Base-by-base conservation (phyloP, 2,329 filamentous ascomycete species). In the Cladosporium cucumerinum region DNA sequence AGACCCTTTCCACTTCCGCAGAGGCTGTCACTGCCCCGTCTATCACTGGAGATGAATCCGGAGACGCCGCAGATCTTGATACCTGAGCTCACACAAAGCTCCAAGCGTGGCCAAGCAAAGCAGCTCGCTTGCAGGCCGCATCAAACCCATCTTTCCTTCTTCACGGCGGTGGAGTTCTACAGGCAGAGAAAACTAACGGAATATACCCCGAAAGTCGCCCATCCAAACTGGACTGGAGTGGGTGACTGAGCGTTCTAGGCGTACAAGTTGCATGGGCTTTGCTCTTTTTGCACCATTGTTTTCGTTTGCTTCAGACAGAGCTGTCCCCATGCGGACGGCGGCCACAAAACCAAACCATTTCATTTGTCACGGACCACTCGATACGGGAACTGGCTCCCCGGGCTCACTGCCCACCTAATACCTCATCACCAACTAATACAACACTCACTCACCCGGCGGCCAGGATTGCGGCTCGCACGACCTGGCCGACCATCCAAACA, bases 121-220 rank as follows among this genome's bases (percentile, higher is more conserved):
- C n/a, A 62, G 46, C 48, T 34, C 59, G 59, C 59, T 61, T 61
- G 59, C 48, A 48, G 30, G 23, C 36, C 51, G 25, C 32, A 28
- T 39, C 60, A 62, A 55, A 43, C 30, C 26, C 49, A 55, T 62
- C 60, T 62, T 62, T 62, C 60, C 60, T 62, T 62, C 60, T 55
- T 55, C 34, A 62, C 49, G 60, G 60, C 32, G 60, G 49, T 62
- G 60, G 60, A 62, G 60, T 62, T 62, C 49, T 62, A 61, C 34
- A 46, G 60, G 60, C 60, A 62, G 48, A 61, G 34, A 55, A 62
- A 62, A 43, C 60, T 54, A 62, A 49, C 60, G 60, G 60, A 62
- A 55, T 62, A 62, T 62, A 62, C 60, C 60, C 60, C 48, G 49
- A 62, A 62, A 55, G 60, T 55, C 60, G 34, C 60, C 49, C 32